Base-by-base conservation (phyloP, 2,329 filamentous ascomycete species). In the Fusarium verticillioides region DNA sequence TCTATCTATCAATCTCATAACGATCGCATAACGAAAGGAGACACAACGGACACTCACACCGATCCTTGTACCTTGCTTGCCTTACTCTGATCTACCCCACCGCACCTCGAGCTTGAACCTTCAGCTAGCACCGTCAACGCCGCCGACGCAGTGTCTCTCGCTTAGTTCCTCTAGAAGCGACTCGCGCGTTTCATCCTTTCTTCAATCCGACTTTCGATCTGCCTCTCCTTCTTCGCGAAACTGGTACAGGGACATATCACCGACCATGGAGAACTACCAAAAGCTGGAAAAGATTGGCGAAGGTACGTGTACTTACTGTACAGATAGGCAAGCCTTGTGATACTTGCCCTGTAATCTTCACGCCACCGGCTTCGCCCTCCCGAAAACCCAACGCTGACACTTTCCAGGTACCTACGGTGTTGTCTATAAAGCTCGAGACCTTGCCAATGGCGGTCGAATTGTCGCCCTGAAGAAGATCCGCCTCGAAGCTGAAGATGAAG, bases 281-380 rank as follows among this genome's bases (percentile, higher is more conserved):
- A 97, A 97, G 86, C 89, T 97, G 80, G 95, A 97, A 86, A 97
- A 97, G 88, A 95, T 97, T 79, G 95, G 95, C 83, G 95, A 97
- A 90, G 95, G 95, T 96, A 85, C 78, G 89, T 78, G 34, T 34
- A 34, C 32, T 36, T 71, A 36, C 34, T 36, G 34, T 8, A 49
- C 50, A 39, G 26, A 28, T 23, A 30, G 26, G 32, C 28, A 50
- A 50, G 30, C 32, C 39, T 53, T 34, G 18, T 46, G 34, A 66
- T 50, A 32, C 50, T 39, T 50, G 39, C 19, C 34, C 36, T 63
- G 30, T 26, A 56, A 46, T 40, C 61, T 60, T 36, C 28, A 21
- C 37, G 46, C 60, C 60, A 61, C 49, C 57, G 40, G 39, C 56
- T 58, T 60, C 34, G 9, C 30, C 42, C 9, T n/a, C 47, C 10